Percentiles rank a stretch among this genome's conserved stretches.
Evolutionary conservation across 306 rosid genomes (phyloP).

Genomic region (Quercus bicolor): DNA sequence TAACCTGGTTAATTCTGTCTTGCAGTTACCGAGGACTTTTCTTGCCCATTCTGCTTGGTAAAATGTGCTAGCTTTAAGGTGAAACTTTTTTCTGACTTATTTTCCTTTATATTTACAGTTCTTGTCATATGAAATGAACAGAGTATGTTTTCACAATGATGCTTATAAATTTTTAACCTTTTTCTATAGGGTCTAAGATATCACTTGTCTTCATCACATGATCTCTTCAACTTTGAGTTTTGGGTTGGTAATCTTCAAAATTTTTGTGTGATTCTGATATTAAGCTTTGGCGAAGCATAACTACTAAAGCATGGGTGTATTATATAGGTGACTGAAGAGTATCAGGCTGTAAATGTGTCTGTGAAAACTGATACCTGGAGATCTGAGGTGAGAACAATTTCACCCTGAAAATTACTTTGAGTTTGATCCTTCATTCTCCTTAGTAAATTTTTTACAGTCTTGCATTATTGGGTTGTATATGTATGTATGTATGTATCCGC

Average conservation of each 20-base stretch:
- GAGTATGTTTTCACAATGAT: constrained; percentile 12
- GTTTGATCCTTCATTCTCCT: not conserved
- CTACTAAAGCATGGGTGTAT: constrained; percentile 27
- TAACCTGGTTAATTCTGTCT: constrained; percentile 10
- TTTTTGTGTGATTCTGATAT: constrained; percentile 13
- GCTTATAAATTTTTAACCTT: constrained; percentile 11
- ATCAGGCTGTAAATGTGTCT: constrained; percentile 66
- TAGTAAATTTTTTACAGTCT: not conserved
- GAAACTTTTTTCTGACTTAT: constrained; percentile 10
- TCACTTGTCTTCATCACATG: constrained; percentile 72
- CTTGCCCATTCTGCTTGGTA: constrained; percentile 79
- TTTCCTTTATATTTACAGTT: not conserved
- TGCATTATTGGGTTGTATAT: not conserved
- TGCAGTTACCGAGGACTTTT: constrained; percentile 78
- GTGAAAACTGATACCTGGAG: constrained; percentile 40
- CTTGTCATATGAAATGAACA: not conserved
- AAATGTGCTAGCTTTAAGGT: constrained; percentile 83
- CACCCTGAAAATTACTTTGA: not conserved
- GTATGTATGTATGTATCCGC: not conserved
- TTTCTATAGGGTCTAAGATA: constrained; percentile 63
- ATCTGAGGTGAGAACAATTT: constrained; percentile 55
- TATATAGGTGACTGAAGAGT: constrained; percentile 70
- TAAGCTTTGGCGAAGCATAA: constrained; percentile 18
- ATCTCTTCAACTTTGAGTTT: constrained; percentile 75
- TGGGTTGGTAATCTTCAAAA: constrained; percentile 58